Evolutionary conservation across 2,329 filamentous ascomycete genomes (phyloP), one percentile per base, ranked within the genome.

Genomic region (Gliomastix tumulicola): DNA sequence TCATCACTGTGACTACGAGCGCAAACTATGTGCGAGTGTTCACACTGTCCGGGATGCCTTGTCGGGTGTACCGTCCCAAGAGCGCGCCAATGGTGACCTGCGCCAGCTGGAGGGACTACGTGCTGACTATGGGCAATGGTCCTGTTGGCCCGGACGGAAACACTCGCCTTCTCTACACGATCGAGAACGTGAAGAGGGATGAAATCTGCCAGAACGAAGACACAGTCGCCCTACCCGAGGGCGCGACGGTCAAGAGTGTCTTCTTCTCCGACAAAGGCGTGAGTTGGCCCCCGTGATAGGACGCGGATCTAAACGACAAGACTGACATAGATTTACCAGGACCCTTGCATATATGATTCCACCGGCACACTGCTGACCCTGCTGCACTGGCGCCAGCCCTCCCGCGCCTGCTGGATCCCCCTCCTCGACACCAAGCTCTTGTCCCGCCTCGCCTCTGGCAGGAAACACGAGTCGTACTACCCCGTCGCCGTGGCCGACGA

Each of bases 141-240:
- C 79, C 92, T 1, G 75, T 94, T 22, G 81, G 81, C 11, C 76
- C 80, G 9, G 82, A 92, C 53, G 90, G 92, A 15, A 76, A 71
- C 39, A 80, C 88, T 1, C 81, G 82, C 30, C 72, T 98, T 19
- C 68, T 86, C 8, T 98, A 97, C 64, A 89, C 86, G 0, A 90
- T 98, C 49, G 87, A 97, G 55, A 94, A 98, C 54, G 77, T 97
- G 48, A 94, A 94, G 62, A 76, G 86, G 33, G 89, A 96, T 52
- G 87, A 96, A 55, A 81, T 89, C n/a, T 90, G 84, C 56, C 92
- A 98, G 55, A 94, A 84, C 46, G 88, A 96, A 53, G 94, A 98
- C 52, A 82, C 87, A 0, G 82, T 98, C 5, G 88, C 92, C 3
- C 68, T 98, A 4, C 79, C 87, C 0, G 77, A 84, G 34, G 82